Conservation (phyloP, 441 rosid species). For the Adansonia gregorii region DNA sequence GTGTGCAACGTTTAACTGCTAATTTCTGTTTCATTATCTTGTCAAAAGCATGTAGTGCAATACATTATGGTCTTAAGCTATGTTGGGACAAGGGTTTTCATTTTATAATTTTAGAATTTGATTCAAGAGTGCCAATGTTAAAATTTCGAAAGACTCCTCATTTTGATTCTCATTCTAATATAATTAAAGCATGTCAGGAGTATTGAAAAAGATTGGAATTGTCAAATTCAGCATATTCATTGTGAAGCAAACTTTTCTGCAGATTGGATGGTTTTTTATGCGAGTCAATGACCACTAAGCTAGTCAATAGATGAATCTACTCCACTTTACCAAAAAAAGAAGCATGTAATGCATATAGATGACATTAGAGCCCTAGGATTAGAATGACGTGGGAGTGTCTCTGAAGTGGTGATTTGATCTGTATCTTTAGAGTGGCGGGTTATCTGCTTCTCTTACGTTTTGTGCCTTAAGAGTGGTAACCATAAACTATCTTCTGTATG, state of each 20-base stretch:
- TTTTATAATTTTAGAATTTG: background rate
- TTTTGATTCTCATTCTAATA: background rate
- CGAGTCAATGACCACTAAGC: background rate
- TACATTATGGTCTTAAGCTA: background rate
- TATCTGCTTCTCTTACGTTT: too few relatives aligned
- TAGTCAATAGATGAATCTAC: background rate
- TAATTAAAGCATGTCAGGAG: background rate
- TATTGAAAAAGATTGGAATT: background rate
- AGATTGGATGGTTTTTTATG: background rate
- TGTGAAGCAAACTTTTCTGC: background rate
- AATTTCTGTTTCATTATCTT: background rate
- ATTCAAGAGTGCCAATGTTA: background rate
- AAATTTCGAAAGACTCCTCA: background rate
- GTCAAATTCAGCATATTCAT: background rate
- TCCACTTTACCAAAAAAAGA: background rate
- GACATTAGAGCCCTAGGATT: background rate
- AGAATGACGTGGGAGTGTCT: too few relatives aligned
- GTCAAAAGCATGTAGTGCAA: background rate
- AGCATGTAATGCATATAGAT: background rate
- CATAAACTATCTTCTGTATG: too few relatives aligned
- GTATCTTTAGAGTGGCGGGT: too few relatives aligned
- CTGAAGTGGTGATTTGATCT: too few relatives aligned
- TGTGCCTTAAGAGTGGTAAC: too few relatives aligned
- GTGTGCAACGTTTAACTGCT: background rate
- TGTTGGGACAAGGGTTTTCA: background rate